These are phyloP conservation scores for Ceriops zippeliana DNA, from an alignment of 345 rosid species.

Conservation along the genomic window DNA sequence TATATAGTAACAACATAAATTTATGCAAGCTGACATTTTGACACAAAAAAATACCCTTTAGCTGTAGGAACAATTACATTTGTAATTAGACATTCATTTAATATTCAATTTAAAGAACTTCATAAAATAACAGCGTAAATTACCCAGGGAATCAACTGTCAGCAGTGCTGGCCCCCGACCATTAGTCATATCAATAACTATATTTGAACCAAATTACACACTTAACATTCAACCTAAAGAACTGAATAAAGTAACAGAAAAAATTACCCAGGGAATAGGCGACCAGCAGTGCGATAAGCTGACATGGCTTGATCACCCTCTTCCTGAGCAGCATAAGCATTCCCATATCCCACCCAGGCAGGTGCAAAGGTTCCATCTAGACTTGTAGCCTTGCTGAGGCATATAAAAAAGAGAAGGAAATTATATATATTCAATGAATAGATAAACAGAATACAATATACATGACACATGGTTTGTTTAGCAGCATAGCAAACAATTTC, in stretches of 20 bases:
- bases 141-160: too few relatives aligned
- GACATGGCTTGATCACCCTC: slow-evolving; percentile 99
- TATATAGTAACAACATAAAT: too few relatives aligned
- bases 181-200: too few relatives aligned
- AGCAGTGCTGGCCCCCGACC: too few relatives aligned
- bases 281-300: slow-evolving; percentile 90
- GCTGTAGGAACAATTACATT: too few relatives aligned
- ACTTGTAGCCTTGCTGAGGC: slow-evolving; percentile 77
- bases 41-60: too few relatives aligned
- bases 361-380: slow-evolving; percentile 81
- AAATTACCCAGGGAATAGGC: slow-evolving; percentile 90
- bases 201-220: neutral
- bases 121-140: too few relatives aligned
- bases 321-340: slow-evolving; percentile 84
- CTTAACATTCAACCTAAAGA: neutral
- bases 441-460: neutral
- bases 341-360: slow-evolving; percentile 93
- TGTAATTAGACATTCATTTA: too few relatives aligned
- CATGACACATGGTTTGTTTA: too few relatives aligned
- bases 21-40: too few relatives aligned
- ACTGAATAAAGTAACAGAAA: neutral
- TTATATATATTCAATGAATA: neutral
- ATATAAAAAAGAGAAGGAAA: slow-evolving; percentile 15
- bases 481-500: too few relatives aligned
- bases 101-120: too few relatives aligned